These are phyloP conservation scores for Casuarina equisetifolia DNA, from an alignment of 306 rosid genomes.

Conservation along the genomic window DNA sequence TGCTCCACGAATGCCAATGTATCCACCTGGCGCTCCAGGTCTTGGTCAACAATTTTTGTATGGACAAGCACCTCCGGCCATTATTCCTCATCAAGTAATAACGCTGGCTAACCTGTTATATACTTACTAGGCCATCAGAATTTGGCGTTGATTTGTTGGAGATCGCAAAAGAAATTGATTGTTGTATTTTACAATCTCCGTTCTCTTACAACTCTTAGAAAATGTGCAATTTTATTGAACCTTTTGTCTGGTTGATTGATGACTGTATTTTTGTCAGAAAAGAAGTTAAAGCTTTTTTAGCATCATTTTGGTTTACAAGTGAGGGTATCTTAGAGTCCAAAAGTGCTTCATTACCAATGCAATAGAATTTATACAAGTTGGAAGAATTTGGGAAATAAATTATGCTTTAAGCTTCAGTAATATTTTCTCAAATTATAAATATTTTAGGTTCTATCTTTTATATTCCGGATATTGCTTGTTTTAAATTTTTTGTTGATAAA, in stretches of 20 bases:
- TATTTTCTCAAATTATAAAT: too few relatives aligned
- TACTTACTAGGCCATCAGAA: neutral
- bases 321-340: neutral
- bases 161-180: neutral
- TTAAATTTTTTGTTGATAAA: too few relatives aligned
- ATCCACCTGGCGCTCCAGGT: slow-evolving; percentile 79
- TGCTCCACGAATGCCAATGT: slow-evolving; percentile 72
- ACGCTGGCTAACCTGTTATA: neutral
- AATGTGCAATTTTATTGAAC: neutral
- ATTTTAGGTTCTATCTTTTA: neutral
- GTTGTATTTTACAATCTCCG: neutral
- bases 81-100: slow-evolving; percentile 72
- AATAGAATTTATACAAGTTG: neutral
- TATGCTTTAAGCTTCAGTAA: neutral
- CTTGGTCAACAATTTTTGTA: slow-evolving; percentile 70
- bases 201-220: neutral
- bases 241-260: neutral
- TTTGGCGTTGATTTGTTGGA: neutral
- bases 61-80: slow-evolving; percentile 75
- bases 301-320: neutral
- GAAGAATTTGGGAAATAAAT: neutral
- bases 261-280: neutral
- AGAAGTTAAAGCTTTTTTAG: neutral
- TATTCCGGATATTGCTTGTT: too few relatives aligned
- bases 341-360: neutral